Evolutionary conservation across 2,329 filamentous ascomycete species (phyloP).

Genomic region (Cladosporium colombiae): DNA sequence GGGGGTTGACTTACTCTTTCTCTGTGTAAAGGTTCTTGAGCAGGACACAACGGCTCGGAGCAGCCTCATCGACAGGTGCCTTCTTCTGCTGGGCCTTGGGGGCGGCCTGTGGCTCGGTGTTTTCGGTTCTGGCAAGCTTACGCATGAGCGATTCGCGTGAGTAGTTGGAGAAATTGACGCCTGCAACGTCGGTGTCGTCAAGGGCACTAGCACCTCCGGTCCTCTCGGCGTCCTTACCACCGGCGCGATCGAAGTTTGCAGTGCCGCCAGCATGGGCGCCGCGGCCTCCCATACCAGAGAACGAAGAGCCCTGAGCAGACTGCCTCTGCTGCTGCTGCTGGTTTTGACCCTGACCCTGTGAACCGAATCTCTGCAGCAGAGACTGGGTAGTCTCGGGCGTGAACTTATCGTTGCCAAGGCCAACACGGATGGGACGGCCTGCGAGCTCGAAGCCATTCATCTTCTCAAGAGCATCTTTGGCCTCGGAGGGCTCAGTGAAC

Average conservation of each 20-base stretch:
- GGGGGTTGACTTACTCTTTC: slow-evolving; percentile 68
- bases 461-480: slow-evolving; percentile 92
- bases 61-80: slow-evolving; percentile 83
- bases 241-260: slow-evolving; percentile 83
- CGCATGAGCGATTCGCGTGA: slow-evolving; percentile 98
- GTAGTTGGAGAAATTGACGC: slow-evolving; percentile 99
- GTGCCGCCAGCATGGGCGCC: slow-evolving; percentile 75
- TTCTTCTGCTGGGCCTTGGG: slow-evolving; percentile 56
- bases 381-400: slow-evolving; percentile 94
- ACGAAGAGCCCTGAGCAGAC: slow-evolving; percentile 66
- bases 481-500: slow-evolving; percentile 72
- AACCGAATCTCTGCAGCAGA: slow-evolving; percentile 87
- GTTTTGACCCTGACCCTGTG: slow-evolving; percentile 57
- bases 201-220: slow-evolving; percentile 88
- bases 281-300: slow-evolving; percentile 86
- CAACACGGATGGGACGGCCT: slow-evolving; percentile 94
- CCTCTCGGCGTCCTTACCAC: slow-evolving; percentile 82
- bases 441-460: slow-evolving; percentile 98
- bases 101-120: slow-evolving; percentile 67
- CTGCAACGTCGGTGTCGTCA: slow-evolving; percentile 95
- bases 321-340: slow-evolving; percentile 25
- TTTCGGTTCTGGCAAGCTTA: slow-evolving; percentile 95
- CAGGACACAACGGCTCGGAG: slow-evolving; percentile 86
- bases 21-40: slow-evolving; percentile 96
- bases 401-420: slow-evolving; percentile 99